Evolutionary conservation across 1,284 basidiomycete species (phyloP).

Genomic region (Cystobasidiaceae sp.): DNA sequence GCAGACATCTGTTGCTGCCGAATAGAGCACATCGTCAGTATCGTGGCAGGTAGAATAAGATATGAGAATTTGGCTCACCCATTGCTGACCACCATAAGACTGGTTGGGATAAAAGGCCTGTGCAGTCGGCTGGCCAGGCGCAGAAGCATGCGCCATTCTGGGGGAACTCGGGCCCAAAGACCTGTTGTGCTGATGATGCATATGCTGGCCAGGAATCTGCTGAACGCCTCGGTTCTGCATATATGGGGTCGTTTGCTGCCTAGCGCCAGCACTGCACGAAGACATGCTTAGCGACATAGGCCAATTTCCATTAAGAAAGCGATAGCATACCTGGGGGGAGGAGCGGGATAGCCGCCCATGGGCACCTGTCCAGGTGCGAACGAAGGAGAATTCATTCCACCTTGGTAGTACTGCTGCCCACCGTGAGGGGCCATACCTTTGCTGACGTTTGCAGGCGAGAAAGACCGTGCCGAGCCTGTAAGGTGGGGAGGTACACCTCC

Average conservation of each 20-base stretch:
- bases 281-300: too few relatives aligned
- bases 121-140: slow-evolving; percentile 4
- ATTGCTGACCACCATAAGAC: not conserved
- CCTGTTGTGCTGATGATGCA: slow-evolving; percentile 17
- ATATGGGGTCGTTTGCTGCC: slow-evolving; percentile 7
- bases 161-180: slow-evolving; percentile 10
- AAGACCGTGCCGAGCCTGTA: not conserved
- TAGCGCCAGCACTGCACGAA: slow-evolving; percentile 1
- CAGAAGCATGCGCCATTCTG: slow-evolving; percentile 1
- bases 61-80: too few relatives aligned
- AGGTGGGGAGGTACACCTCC: slow-evolving; percentile 7
- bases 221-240: slow-evolving; percentile 17
- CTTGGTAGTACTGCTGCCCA: slow-evolving; percentile 1
- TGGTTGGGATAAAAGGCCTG: slow-evolving; percentile 4
- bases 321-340: too few relatives aligned
- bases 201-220: slow-evolving; percentile 11
- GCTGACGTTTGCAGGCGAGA: slow-evolving; percentile 17
- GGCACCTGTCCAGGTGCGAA: too few relatives aligned
- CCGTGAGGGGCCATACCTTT: not conserved
- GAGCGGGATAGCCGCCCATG: too few relatives aligned
- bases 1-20: too few relatives aligned
- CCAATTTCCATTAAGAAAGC: too few relatives aligned
- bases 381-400: too few relatives aligned
- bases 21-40: too few relatives aligned
- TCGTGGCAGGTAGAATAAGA: too few relatives aligned